Percentiles rank a stretch among this genome's conserved stretches.
Conservation (phyloP, 768 basidiomycete genomes). For the Cantharellus cinnabarinus region DNA sequence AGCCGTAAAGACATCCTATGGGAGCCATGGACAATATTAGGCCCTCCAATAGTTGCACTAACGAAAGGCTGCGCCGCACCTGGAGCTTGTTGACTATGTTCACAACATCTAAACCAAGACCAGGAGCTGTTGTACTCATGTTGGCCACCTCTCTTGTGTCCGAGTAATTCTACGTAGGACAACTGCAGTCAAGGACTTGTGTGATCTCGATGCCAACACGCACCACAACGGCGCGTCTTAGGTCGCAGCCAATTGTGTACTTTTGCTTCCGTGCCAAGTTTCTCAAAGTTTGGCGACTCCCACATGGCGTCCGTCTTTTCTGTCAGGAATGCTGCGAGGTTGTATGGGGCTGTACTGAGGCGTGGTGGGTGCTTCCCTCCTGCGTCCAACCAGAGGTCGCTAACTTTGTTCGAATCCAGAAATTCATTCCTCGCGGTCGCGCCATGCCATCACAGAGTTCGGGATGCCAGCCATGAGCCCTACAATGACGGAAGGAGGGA, state of each 20-base stretch:
- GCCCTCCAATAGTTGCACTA: background rate
- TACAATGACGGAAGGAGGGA: constrained; percentile 89
- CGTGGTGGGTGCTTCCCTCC: too few relatives aligned
- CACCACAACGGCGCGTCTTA: too few relatives aligned
- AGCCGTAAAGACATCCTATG: constrained; percentile 56
- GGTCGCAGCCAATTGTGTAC: too few relatives aligned
- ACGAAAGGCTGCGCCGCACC: constrained; percentile 4
- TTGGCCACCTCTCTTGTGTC: background rate
- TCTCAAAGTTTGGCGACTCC: too few relatives aligned
- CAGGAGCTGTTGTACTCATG: constrained; percentile 1
- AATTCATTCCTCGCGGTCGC: constrained; percentile 31
- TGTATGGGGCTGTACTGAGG: too few relatives aligned
- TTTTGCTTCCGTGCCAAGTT: too few relatives aligned
- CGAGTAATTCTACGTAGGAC: background rate
- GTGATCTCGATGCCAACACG: too few relatives aligned
- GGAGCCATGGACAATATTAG: background rate
- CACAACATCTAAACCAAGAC: constrained; percentile 69
- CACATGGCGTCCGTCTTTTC: too few relatives aligned
- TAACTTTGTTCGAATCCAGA: constrained; percentile 16
- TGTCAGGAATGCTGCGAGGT: too few relatives aligned
- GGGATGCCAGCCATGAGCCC: constrained; percentile 96
- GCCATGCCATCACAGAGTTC: constrained; percentile 49
- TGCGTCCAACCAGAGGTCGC: too few relatives aligned
- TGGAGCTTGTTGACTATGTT: constrained; percentile 71
- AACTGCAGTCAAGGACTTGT: too few relatives aligned